These are phyloP conservation scores for Eucalyptus pauciflora DNA, from an alignment of 345 rosid species.

Conservation along the genomic window DNA sequence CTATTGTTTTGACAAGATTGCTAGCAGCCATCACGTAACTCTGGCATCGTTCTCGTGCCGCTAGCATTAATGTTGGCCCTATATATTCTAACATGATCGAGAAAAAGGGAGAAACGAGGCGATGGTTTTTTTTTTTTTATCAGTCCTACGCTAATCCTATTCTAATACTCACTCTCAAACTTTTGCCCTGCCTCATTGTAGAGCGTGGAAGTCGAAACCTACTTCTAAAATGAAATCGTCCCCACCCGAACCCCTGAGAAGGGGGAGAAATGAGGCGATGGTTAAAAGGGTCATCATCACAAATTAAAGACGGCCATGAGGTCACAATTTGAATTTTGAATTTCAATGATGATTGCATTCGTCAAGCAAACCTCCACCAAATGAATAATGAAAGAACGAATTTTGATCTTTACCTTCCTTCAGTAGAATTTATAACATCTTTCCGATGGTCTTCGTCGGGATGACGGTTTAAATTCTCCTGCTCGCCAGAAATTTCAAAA, in stretches of 20 bases:
- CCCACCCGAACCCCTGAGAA: no score
- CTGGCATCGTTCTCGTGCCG: fast-evolving
- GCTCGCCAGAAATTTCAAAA: neutral
- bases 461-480: neutral
- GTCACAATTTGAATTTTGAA: neutral
- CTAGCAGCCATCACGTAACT: neutral
- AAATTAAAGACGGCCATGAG: fast-evolving
- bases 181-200: no score
- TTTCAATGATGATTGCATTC: fast-evolving
- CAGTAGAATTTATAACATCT: no score
- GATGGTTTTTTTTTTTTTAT: no score
- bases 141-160: no score
- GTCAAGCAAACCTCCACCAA: neutral
- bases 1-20: fast-evolving
- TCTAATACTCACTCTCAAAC: no score
- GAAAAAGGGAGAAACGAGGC: fast-evolving
- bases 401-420: neutral
- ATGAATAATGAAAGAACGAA: neutral
- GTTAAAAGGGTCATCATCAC: fast-evolving
- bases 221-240: no score
- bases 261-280: fast-evolving
- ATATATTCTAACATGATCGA: no score
- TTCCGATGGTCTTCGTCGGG: fast-evolving
- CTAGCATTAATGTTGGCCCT: neutral
- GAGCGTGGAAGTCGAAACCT: no score